Conservation (phyloP, 2,329 filamentous ascomycete species). For the Parastagonospora avenae region DNA sequence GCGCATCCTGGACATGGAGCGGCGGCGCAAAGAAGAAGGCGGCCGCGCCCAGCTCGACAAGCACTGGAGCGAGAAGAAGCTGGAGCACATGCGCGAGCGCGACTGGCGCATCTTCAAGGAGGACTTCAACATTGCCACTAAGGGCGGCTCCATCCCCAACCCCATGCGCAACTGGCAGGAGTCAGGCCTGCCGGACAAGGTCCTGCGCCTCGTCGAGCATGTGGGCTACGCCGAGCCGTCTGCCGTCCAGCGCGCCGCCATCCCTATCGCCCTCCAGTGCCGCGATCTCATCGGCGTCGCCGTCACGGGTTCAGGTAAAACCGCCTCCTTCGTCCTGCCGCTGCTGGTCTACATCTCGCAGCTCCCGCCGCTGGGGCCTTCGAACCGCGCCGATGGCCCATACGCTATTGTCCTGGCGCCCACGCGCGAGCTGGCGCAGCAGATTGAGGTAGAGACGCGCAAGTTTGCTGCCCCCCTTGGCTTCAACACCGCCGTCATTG, state of each 20-base stretch:
- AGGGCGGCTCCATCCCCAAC: conserved; percentile 88
- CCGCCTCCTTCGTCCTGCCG: conserved; percentile 90
- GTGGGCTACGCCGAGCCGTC: conserved; percentile 93
- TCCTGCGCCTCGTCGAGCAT: conserved; percentile 80
- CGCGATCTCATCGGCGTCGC: conserved; percentile 98
- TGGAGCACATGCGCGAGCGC: conserved; percentile 93
- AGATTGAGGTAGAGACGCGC: conserved; percentile 91
- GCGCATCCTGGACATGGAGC: conserved; percentile 84
- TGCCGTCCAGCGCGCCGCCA: conserved; percentile 89
- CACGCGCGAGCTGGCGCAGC: conserved; percentile 95
- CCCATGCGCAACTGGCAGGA: conserved; percentile 96
- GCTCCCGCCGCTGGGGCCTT: conserved; percentile 80
- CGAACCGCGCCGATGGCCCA: conserved; percentile 90
- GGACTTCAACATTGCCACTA: conserved; percentile 95
- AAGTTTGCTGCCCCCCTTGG: conserved; percentile 91
- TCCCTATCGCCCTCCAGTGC: conserved; percentile 90
- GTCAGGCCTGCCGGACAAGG: conserved; percentile 74
- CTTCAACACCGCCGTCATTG: conserved; percentile 94
- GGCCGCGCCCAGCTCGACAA: conserved; percentile 78
- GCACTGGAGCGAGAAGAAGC: conserved; percentile 92
- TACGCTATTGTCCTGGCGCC: conserved; percentile 97
- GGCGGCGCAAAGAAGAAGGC: conserved; percentile 74
- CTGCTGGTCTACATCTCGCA: conserved; percentile 93
- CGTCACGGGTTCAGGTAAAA: conserved; percentile 98
- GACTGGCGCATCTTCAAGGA: conserved; percentile 99